Percentiles rank a stretch among this genome's conserved stretches.
Evolutionary conservation across 176 grass and related monocot species (phyloP).

Genomic region (Paspalum notatum): DNA sequence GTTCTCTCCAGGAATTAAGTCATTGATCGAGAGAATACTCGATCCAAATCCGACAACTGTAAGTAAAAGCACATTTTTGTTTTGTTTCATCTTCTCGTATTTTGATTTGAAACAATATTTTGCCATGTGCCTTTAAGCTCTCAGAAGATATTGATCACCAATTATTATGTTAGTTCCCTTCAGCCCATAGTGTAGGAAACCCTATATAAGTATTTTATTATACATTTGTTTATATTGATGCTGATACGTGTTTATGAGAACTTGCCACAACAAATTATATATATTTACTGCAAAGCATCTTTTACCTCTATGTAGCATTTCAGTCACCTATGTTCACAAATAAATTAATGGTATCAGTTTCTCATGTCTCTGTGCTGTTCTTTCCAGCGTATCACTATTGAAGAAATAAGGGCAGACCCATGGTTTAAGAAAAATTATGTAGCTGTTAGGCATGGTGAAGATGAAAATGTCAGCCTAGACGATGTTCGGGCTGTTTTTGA

Average conservation of each 20-base stretch:
- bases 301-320: constrained; percentile 24
- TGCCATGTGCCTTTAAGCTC: constrained; percentile 9
- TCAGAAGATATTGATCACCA: neutral
- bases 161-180: constrained; percentile 17
- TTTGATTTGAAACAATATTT: constrained; percentile 23
- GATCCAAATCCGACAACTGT: constrained; percentile 89
- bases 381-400: constrained; percentile 76
- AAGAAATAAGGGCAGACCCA: constrained; percentile 66
- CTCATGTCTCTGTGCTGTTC: constrained; percentile 1
- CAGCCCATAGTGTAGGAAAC: neutral
- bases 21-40: constrained; percentile 77
- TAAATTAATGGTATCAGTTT: constrained; percentile 22
- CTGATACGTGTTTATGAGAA: constrained; percentile 1
- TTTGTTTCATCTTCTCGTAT: constrained; percentile 26
- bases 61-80: constrained; percentile 42
- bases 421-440: constrained; percentile 91
- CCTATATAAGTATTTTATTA: constrained; percentile 7
- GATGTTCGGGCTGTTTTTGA: constrained; percentile 93
- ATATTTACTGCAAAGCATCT: constrained; percentile 5
- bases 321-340: constrained; percentile 12
- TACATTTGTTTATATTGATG: neutral
- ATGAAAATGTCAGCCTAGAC: constrained; percentile 79
- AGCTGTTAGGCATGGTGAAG: constrained; percentile 54
- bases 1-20: constrained; percentile 77
- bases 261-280: constrained; percentile 1